These are phyloP conservation scores for Hygrocybe coccinea DNA, from an alignment of 768 basidiomycete genomes.

Conservation along the genomic window DNA sequence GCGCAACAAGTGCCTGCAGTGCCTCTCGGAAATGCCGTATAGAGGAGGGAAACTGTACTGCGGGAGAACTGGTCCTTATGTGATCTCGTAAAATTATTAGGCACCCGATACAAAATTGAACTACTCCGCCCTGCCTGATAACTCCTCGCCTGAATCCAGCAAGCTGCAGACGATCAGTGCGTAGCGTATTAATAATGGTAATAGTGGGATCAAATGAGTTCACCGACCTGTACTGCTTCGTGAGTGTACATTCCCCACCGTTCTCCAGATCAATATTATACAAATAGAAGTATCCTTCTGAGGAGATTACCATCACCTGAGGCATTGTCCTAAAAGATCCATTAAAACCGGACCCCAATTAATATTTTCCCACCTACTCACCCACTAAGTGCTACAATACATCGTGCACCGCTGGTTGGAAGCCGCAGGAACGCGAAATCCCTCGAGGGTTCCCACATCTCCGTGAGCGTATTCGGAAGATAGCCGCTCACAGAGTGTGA, in stretches of 20 bases:
- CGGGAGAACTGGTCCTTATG: too few relatives aligned
- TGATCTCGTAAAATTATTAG: background rate
- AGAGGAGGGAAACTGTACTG: too few relatives aligned
- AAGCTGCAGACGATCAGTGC: conserved; percentile 18
- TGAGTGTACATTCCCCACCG: conserved; percentile 90
- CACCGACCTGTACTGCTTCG: conserved; percentile 83
- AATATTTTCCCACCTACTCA: conserved; percentile 36
- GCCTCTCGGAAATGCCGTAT: too few relatives aligned
- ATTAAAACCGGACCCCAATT: background rate
- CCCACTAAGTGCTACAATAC: conserved; percentile 87
- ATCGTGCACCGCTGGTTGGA: conserved; percentile 71
- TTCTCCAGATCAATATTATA: conserved; percentile 95
- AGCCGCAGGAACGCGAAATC: conserved; percentile 91
- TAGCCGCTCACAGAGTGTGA: conserved; percentile 81
- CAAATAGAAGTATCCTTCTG: conserved; percentile 92
- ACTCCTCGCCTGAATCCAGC: conserved; percentile 32
- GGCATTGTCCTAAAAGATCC: conserved; percentile 67
- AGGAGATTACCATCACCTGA: conserved; percentile 95
- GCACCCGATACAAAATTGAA: background rate
- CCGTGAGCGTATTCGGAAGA: conserved; percentile 82
- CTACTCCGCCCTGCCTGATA: conserved; percentile 8
- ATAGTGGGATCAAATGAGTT: background rate
- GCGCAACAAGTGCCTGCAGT: too few relatives aligned
- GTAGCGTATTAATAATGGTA: conserved; percentile 1
- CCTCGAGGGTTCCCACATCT: conserved; percentile 94